Base-by-base conservation (phyloP, 1,284 basidiomycete genomes). In the Waitea zeae region DNA sequence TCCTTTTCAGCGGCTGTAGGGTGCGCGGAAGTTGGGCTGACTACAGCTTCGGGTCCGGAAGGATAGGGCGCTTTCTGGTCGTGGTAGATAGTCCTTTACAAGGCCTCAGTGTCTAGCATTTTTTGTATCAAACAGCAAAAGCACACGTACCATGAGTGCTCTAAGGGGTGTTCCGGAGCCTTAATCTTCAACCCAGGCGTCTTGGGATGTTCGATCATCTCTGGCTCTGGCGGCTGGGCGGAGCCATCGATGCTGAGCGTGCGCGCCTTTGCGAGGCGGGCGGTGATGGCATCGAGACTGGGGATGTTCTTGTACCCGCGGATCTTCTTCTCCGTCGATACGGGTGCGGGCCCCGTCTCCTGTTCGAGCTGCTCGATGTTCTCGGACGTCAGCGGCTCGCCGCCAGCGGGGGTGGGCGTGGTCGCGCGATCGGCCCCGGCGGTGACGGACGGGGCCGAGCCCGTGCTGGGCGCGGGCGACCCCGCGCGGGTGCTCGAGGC, bases 251-350 rank as follows among this genome's bases (percentile, higher is more conserved):
- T 58, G 47, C 73, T 78, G 40, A 83, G 53, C 27, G 68, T 61
- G 33, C 77, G 60, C 17, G 71, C 61, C 54, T 77, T 76, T 27
- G 70, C 72, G 38, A 82, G 57, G 20, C 77, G 67, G 19, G 73
- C 72, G 6, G 81, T 77, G 53, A 87, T 87, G 17, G 76, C 78
- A 46, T 82, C 80, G 30, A 88, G 64, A 43, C 66, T 72, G 13
- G 83, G 83, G 29, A 87, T 80, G 46, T 83, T 83, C 69, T 81
- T 86, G 57, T 84, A 87, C 17, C 82, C 82, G 47, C 64, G 66
- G 39, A 60, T 61, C 51, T 63, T 59, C 43, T 62, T 50, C 7
- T 12, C 11, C 31, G 31, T 33, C 31, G 20, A 12, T 17, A 17
- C 20, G 7, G 31, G 17, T 35, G 46, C 33, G n/a, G 39, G 38